Conservation (phyloP, 2,329 filamentous ascomycete genomes). For the Colletotrichum agaves region DNA sequence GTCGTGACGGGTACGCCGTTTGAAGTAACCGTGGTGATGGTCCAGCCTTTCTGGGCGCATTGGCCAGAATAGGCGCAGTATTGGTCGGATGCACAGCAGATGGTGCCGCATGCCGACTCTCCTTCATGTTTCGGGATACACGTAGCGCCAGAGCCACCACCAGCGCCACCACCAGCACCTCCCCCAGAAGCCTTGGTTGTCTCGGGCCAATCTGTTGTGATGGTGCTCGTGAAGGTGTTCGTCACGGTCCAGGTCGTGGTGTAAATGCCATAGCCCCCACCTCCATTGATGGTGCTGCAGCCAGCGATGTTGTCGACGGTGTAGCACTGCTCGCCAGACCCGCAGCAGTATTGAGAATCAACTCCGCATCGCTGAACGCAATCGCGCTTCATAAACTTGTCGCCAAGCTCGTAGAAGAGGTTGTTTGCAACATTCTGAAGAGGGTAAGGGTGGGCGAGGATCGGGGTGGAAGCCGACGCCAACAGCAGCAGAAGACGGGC, state of each 20-base stretch:
- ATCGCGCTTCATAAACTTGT: constrained; percentile 60
- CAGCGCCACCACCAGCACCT: constrained; percentile 14
- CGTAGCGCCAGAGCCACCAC: constrained; percentile 46
- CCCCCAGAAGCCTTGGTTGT: constrained; percentile 52
- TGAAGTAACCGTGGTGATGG: constrained; percentile 55
- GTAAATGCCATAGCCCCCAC: constrained; percentile 50
- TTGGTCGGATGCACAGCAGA: constrained; percentile 77
- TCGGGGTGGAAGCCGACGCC: constrained; percentile 46
- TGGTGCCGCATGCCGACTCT: constrained; percentile 71
- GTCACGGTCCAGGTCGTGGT: constrained; percentile 72
- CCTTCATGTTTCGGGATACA: constrained; percentile 64
- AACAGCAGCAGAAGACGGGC: constrained; percentile 52
- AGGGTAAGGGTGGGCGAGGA: constrained; percentile 60
- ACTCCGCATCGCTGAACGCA: constrained; percentile 66
- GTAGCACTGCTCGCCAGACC: constrained; percentile 59
- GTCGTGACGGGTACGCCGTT: constrained; percentile 62
- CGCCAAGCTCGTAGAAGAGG: constrained; percentile 58
- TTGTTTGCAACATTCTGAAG: constrained; percentile 49
- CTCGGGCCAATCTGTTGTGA: constrained; percentile 59
- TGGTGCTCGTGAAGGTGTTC: constrained; percentile 68
- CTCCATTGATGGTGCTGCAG: constrained; percentile 54
- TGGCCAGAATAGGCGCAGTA: constrained; percentile 70
- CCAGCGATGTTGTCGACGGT: constrained; percentile 62
- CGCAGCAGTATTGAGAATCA: constrained; percentile 67
- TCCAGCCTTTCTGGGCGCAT: constrained; percentile 60